Percentiles rank a stretch among this genome's conserved stretches.
These are phyloP conservation scores for Rhizophora apiculata DNA, from an alignment of 345 rosid species.

Conservation along the genomic window DNA sequence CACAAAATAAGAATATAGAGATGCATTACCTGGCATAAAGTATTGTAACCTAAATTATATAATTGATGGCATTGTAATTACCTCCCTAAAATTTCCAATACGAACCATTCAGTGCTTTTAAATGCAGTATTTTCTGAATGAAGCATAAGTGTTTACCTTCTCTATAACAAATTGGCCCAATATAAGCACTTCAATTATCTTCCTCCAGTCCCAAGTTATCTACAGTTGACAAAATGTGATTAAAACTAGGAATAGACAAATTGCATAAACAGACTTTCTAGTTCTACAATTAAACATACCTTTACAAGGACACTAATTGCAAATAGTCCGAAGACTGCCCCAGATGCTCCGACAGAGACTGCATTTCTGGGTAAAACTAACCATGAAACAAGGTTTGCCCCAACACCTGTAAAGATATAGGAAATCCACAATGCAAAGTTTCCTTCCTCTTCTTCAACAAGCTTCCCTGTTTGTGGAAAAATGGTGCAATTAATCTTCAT, in stretches of 20 bases:
- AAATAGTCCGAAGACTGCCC: slow-evolving; percentile 90
- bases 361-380: slow-evolving; percentile 85
- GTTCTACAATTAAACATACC: slow-evolving; percentile 34
- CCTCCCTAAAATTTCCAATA: not conserved
- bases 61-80: not conserved
- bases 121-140: not conserved
- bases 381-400: slow-evolving; percentile 93
- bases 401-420: slow-evolving; percentile 75
- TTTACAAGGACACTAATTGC: slow-evolving; percentile 87
- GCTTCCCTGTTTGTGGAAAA: slow-evolving; percentile 57
- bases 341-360: slow-evolving; percentile 89
- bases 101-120: not conserved
- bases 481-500: slow-evolving; percentile 11
- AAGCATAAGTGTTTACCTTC: slow-evolving; percentile 46
- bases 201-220: slow-evolving; percentile 98
- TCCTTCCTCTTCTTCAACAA: slow-evolving; percentile 95
- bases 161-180: slow-evolving; percentile 86
- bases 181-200: slow-evolving; percentile 92
- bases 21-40: not conserved
- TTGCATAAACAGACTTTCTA: slow-evolving; percentile 8
- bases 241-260: not conserved
- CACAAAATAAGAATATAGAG: slow-evolving; percentile 9
- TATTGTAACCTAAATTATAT: not conserved
- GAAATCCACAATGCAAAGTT: slow-evolving; percentile 74
- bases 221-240: slow-evolving; percentile 25